A percentile compares a stretch with the other conserved stretches of the same genome.
Evolutionary conservation across 352 stramenopile species (phyloP).

Genomic region (Phytopythium ostracodes): DNA sequence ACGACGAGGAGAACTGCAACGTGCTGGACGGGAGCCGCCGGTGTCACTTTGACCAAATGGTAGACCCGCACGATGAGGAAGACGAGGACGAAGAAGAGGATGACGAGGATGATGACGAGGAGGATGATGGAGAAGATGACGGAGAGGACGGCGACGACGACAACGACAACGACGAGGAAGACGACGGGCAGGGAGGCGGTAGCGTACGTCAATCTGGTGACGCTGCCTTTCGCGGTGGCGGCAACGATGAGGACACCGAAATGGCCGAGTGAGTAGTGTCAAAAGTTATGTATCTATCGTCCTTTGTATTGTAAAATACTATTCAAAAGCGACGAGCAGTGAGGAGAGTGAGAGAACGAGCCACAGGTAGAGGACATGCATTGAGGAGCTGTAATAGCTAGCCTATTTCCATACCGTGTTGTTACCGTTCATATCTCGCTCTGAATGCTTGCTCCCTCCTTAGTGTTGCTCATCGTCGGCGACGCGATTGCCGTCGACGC

Average conservation of each 20-base stretch:
- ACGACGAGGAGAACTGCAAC: slow-evolving; percentile 82
- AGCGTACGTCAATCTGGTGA: too few relatives aligned
- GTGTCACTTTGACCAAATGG: slow-evolving; percentile 61
- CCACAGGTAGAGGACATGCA: background rate
- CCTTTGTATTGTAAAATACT: slow-evolving; percentile 6
- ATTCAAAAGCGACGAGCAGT: slow-evolving; percentile 5
- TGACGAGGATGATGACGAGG: slow-evolving; percentile 30
- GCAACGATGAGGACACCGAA: slow-evolving; percentile 33
- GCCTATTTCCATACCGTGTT: background rate
- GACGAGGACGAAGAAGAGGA: slow-evolving; percentile 26
- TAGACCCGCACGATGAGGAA: slow-evolving; percentile 47
- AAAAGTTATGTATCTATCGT: background rate
- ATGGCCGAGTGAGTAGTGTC: slow-evolving; percentile 29
- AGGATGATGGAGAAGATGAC: slow-evolving; percentile 35
- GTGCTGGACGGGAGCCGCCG: slow-evolving; percentile 59
- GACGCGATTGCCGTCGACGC: slow-evolving; percentile 53
- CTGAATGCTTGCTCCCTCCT: background rate
- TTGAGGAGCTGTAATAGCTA: slow-evolving; percentile 1
- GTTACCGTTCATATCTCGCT: background rate
- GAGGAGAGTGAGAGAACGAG: background rate
- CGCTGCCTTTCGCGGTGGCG: too few relatives aligned
- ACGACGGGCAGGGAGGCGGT: slow-evolving; percentile 29
- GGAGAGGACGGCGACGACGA: slow-evolving; percentile 37
- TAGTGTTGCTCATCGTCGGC: slow-evolving; percentile 52
- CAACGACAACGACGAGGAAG: slow-evolving; percentile 12